phyloP scores from a whole-genome alignment of 2,329 filamentous ascomycete genomes.

The Diplodia corticola region DNA sequence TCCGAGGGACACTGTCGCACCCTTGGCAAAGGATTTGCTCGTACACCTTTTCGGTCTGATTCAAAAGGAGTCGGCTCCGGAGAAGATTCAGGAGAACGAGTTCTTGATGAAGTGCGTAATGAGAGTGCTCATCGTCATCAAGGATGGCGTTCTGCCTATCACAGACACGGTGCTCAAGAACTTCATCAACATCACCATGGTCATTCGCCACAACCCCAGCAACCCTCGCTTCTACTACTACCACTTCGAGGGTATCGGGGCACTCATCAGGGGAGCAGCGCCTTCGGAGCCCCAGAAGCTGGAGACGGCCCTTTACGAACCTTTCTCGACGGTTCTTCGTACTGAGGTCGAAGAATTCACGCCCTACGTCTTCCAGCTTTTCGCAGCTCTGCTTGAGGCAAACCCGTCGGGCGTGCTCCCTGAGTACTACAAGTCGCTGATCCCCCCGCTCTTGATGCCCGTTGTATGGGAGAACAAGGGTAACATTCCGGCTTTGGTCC shows the following conservation, averaged over 20 bases:
- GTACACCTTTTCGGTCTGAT: constrained; percentile 90
- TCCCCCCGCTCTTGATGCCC: constrained; percentile 77
- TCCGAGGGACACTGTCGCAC: constrained; percentile 72
- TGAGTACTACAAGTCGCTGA: constrained; percentile 75
- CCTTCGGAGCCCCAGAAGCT: constrained; percentile 69
- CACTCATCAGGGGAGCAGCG: constrained; percentile 76
- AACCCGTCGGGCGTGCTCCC: constrained; percentile 79
- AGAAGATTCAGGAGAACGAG: constrained; percentile 98
- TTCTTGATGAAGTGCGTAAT: constrained; percentile 99
- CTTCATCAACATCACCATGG: constrained; percentile 83
- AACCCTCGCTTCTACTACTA: constrained; percentile 99
- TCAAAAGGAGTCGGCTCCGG: constrained; percentile 76
- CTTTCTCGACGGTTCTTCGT: constrained; percentile 77
- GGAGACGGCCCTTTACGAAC: constrained; percentile 77
- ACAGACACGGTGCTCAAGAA: constrained; percentile 78
- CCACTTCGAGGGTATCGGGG: constrained; percentile 92
- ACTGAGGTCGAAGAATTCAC: constrained; percentile 91
- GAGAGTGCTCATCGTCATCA: constrained; percentile 92
- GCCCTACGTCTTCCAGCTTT: constrained; percentile 94
- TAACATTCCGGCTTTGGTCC: constrained; percentile 87
- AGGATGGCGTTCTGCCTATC: constrained; percentile 73
- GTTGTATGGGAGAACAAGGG: constrained; percentile 87
- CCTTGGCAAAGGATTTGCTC: constrained; percentile 81
- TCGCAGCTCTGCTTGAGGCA: constrained; percentile 84
- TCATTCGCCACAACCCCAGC: constrained; percentile 92